Evolutionary conservation across 2,329 filamentous ascomycete genomes (phyloP).

Genomic region (Juglanconis juglandina): DNA sequence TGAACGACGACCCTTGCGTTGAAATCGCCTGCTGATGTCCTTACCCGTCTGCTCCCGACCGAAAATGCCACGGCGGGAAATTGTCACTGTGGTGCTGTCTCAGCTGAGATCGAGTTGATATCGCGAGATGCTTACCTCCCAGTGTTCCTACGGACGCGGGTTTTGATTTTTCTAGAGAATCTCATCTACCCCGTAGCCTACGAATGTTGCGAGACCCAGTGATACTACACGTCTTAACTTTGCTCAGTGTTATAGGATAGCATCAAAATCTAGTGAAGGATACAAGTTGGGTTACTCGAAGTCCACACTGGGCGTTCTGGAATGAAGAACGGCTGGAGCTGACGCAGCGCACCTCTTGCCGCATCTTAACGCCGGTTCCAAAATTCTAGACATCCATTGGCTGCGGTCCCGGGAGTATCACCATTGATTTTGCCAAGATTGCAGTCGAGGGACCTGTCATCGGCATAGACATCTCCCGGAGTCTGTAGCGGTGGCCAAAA

Average conservation of each 20-base stretch:
- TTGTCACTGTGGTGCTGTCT: no score
- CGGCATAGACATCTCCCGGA: constrained; percentile 31
- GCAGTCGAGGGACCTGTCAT: constrained; percentile 35
- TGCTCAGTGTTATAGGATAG: background rate
- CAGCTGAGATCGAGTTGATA: no score
- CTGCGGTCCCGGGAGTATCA: constrained; percentile 48
- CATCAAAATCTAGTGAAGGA: background rate
- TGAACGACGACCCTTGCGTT: no score
- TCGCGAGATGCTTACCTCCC: no score
- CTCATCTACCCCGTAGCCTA: no score
- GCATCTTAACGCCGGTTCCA: constrained; percentile 34
- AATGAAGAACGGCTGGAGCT: background rate
- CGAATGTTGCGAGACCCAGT: no score
- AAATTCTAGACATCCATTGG: constrained; percentile 43
- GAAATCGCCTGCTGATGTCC: no score
- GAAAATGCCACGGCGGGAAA: no score
- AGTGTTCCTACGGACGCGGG: no score
- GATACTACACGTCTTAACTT: background rate
- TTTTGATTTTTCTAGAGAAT: no score
- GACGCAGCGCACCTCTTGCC: constrained; percentile 40
- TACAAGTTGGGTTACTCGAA: background rate
- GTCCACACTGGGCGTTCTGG: background rate
- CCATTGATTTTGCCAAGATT: constrained; percentile 37
- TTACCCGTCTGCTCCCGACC: no score
- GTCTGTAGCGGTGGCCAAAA: background rate